Evolutionary conservation across 1,139 yeast species (phyloP).

Genomic region (Yamadazyma mexicana): DNA sequence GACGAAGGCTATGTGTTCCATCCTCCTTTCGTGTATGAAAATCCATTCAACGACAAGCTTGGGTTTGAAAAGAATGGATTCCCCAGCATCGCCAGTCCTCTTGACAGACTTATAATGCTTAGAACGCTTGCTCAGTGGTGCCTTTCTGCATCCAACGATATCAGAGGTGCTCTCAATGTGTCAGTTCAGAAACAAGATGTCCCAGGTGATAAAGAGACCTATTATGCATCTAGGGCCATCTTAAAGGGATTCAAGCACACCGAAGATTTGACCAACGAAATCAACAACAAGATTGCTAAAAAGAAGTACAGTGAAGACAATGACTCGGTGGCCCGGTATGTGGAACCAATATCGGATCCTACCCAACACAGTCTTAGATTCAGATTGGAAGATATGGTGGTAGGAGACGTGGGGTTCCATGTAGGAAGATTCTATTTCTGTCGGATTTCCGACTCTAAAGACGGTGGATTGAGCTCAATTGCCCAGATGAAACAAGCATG

Average conservation of each 20-base stretch:
- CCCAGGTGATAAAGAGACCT: constrained; percentile 47
- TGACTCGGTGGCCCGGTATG: constrained; percentile 25
- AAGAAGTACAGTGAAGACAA: constrained; percentile 27
- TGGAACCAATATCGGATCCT: constrained; percentile 47
- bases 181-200: constrained; percentile 38
- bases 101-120: constrained; percentile 47
- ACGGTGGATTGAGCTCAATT: constrained; percentile 42
- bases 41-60: constrained; percentile 33
- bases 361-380: constrained; percentile 36
- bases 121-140: constrained; percentile 53
- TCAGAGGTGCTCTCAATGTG: constrained; percentile 37
- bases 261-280: constrained; percentile 29
- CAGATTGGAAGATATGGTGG: constrained; percentile 41
- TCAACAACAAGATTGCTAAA: constrained; percentile 32
- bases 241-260: constrained; percentile 39
- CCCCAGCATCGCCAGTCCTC: constrained; percentile 40
- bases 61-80: constrained; percentile 48
- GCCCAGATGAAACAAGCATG: constrained; percentile 30
- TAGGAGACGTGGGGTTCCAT: constrained; percentile 48
- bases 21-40: constrained; percentile 20
- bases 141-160: constrained; percentile 39
- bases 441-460: constrained; percentile 37
- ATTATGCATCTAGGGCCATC: constrained; percentile 40
- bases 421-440: constrained; percentile 49
- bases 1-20: constrained; percentile 18